Evolutionary conservation across 177 flowering plant genomes (phyloP), one percentile per base, ranked within the genome.

Genomic region (Vitis hybrid): DNA sequence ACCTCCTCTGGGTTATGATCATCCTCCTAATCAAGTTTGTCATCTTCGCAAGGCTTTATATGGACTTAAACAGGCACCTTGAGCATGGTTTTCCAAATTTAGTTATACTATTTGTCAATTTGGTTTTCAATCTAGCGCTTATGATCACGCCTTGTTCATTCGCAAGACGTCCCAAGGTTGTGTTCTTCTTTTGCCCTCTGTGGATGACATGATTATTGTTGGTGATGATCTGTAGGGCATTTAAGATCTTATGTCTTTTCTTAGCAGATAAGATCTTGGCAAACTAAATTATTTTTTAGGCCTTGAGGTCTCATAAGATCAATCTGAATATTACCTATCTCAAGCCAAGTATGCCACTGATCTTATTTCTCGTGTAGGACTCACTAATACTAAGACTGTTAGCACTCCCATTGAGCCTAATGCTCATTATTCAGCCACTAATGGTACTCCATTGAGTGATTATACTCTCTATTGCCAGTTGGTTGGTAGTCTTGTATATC

Each of bases 21-120:
- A 12, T 61, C 10, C 50, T 26, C 1, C 13, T 22, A 2, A 60
- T 3, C 11, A 60, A 22, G 62, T 60, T 20, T 60, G 1, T 60
- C 8, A 6, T 3, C 64, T 33, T 13, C 18, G 26, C 5, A n/a
- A 31, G 49, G 72, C 72, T 7, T 31, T 66, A 18, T 68, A 68
- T 45, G 70, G 63, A 1, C 55, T 68, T 4, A 58, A 57, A 39
- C 65, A 69, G 1, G 49, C 64, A 20, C 64, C 33, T 19, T 72
- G 2, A 2, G 26, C 26, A 22, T 22, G 26, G 26, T 22, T 22
- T 22, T 22, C 26, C 26, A 22, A 22, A 22, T 22, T 22, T 22
- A 22, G 26, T 22, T 22, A 22, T 22, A 22, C 26, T 0, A 22
- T 22, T 22, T 22, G 3, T 22, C 26, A 22, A 2, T 22, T 22